Conservation (phyloP, 2,329 filamentous ascomycete species). For the Diaporthe nobilis region DNA sequence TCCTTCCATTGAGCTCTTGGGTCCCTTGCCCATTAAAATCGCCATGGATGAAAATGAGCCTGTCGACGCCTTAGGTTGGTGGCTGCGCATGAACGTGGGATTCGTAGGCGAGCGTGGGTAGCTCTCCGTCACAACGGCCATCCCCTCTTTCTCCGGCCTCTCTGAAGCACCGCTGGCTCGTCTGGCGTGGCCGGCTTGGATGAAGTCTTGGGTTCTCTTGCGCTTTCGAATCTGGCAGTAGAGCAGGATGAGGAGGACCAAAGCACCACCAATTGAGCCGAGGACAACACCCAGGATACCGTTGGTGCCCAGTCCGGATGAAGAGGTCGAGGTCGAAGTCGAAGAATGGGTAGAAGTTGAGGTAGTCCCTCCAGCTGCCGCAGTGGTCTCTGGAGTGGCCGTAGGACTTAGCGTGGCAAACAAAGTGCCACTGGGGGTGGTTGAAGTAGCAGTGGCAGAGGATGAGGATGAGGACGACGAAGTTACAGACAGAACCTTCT, state of each 20-base stretch:
- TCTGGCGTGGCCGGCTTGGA: slow-evolving; percentile 61
- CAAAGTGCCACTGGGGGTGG: slow-evolving; percentile 49
- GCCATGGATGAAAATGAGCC: slow-evolving; percentile 75
- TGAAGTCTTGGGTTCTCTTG: slow-evolving; percentile 68
- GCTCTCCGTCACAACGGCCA: slow-evolving; percentile 62
- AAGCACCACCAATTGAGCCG: slow-evolving; percentile 83
- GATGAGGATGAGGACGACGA: slow-evolving; percentile 49
- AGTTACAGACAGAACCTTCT: slow-evolving; percentile 55
- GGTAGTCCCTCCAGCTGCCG: slow-evolving; percentile 45
- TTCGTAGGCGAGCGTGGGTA: slow-evolving; percentile 51
- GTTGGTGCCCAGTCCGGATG: slow-evolving; percentile 55
- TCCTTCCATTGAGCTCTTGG: slow-evolving; percentile 32
- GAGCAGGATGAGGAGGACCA: slow-evolving; percentile 78
- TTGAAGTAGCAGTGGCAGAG: slow-evolving; percentile 46
- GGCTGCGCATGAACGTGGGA: slow-evolving; percentile 62
- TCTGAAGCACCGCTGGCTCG: slow-evolving; percentile 57
- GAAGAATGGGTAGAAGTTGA: slow-evolving; percentile 43
- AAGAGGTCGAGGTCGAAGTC: slow-evolving; percentile 48
- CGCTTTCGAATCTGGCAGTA: slow-evolving; percentile 77
- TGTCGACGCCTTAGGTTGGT: slow-evolving; percentile 66
- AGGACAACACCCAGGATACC: slow-evolving; percentile 85
- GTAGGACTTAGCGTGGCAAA: slow-evolving; percentile 42
- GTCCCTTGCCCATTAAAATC: slow-evolving; percentile 73
- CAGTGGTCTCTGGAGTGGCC: slow-evolving; percentile 46
- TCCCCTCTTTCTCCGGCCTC: slow-evolving; percentile 69